Conservation (phyloP, 768 basidiomycete genomes). For the Gautieria morchelliformis region DNA sequence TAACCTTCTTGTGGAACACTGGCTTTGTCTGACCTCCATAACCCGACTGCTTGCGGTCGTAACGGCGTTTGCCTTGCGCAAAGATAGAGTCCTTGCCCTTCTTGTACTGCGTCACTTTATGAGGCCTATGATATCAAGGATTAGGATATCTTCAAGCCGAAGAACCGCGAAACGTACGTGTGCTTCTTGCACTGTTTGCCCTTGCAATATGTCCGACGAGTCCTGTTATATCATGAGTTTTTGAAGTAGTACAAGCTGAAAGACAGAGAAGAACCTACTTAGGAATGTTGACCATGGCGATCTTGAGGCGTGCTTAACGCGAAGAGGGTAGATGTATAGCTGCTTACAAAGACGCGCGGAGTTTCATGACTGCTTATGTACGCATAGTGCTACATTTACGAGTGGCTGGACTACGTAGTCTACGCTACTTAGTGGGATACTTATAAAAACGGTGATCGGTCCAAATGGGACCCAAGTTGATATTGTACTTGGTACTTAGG, state of each 20-base stretch:
- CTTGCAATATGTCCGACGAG: constrained; percentile 97
- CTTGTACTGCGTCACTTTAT: constrained; percentile 99
- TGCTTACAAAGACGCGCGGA: constrained; percentile 3
- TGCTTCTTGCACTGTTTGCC: constrained; percentile 96
- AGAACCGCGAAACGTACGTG: constrained; percentile 52
- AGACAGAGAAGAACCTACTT: constrained; percentile 49
- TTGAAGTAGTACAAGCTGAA: neutral
- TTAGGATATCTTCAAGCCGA: constrained; percentile 4
- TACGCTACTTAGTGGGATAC: no score
- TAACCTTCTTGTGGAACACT: constrained; percentile 99
- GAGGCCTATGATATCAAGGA: constrained; percentile 48
- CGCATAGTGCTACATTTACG: no score
- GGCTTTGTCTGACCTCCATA: constrained; percentile 99
- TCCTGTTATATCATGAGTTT: constrained; percentile 36
- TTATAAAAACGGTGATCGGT: no score
- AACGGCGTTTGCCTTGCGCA: constrained; percentile 99
- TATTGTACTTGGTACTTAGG: no score
- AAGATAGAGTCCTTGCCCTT: constrained; percentile 98
- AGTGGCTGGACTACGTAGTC: no score
- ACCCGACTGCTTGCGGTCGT: constrained; percentile 97
- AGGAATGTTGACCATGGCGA: constrained; percentile 84
- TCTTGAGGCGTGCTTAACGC: neutral
- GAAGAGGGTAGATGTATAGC: constrained; percentile 6
- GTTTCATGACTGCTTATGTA: no score
- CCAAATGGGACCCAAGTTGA: no score